Evolutionary conservation across 225 moss, liverwort and hornwort species (phyloP), one percentile per base, ranked within the genome.

Genomic region (Polytrichum formosum): DNA sequence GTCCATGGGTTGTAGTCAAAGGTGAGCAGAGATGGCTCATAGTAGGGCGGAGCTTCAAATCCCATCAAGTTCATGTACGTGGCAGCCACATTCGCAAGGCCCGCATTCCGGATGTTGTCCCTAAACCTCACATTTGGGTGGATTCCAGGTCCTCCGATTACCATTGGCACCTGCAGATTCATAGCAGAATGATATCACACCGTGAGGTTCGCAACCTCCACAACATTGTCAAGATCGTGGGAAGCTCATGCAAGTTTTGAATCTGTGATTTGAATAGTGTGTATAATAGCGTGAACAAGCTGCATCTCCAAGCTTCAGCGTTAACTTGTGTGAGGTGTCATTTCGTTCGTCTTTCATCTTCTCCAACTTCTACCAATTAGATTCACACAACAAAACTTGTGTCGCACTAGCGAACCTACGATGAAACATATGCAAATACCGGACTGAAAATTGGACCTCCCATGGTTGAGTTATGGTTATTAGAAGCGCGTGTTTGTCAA

Each of bases 21-120:
- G 37, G 82, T 82, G 53, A 88, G 82, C 21, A 88, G 82, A 30
- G 88, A 88, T n/a, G 98, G 98, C 75, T 98, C 98, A 30, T 98
- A 98, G 70, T 84, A 64, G 61, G 28, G 20, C 2, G 98, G 98
- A 66, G 92, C 92, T 83, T 92, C 81, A 68, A 94, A 98, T 5
- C 94, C 98, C 70, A 98, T 60, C 64, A 98, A 81, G 54, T 98
- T 98, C 77, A 98, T 80, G 5, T 92, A 92, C 2, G 98, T 94
- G 1, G 98, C 77, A 20, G 94, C 89, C 20, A 93, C 98, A 81
- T 94, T 98, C 13, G 98, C 94, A 68, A 98, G 78, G 0, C 98
- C 85, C 0, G 55, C 94, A 71, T 90, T 78, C 0, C 17, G 63
- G 6, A 98, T 77, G 56, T 92, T 88, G 55, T 80, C 81, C 26